Percentiles rank a stretch among this genome's conserved stretches.
These are phyloP conservation scores for Fusarium palustre DNA, from an alignment of 2,329 filamentous ascomycete genomes.

Conservation along the genomic window DNA sequence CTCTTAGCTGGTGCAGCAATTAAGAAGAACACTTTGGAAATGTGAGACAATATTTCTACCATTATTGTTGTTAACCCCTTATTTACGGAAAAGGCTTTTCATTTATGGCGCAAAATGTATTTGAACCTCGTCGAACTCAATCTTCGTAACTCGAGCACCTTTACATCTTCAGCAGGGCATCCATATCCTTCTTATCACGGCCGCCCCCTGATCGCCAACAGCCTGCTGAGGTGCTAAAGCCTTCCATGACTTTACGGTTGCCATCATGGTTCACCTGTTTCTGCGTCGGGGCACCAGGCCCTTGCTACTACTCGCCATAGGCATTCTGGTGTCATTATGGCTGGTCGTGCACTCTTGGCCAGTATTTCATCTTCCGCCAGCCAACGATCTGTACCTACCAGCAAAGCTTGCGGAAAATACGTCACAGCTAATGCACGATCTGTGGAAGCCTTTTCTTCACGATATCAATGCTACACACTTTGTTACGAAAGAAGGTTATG, in stretches of 20 bases:
- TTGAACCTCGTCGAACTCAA: background rate
- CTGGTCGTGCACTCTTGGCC: background rate
- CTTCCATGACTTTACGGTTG: background rate
- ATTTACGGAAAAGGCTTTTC: background rate
- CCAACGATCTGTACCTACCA: background rate
- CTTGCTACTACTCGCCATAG: background rate
- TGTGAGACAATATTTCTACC: no score
- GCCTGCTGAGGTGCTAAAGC: background rate
- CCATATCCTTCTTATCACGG: background rate
- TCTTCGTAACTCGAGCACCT: background rate
- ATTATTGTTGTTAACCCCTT: background rate
- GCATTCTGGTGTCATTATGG: background rate
- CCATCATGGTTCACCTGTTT: background rate
- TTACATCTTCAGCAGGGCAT: background rate
- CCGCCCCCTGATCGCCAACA: background rate
- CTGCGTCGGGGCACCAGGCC: background rate
- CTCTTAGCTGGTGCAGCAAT: no score
- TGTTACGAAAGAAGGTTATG: constrained; percentile 24
- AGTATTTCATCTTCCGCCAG: background rate
- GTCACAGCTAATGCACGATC: constrained; percentile 11
- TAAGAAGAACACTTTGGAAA: no score
- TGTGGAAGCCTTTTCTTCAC: constrained; percentile 36
- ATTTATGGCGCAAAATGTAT: background rate
- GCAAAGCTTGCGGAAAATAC: constrained; percentile 4
- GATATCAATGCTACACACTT: constrained; percentile 21